Evolutionary conservation across 2,329 filamentous ascomycete species (phyloP).

Genomic region (Aspergillus sp.): DNA sequence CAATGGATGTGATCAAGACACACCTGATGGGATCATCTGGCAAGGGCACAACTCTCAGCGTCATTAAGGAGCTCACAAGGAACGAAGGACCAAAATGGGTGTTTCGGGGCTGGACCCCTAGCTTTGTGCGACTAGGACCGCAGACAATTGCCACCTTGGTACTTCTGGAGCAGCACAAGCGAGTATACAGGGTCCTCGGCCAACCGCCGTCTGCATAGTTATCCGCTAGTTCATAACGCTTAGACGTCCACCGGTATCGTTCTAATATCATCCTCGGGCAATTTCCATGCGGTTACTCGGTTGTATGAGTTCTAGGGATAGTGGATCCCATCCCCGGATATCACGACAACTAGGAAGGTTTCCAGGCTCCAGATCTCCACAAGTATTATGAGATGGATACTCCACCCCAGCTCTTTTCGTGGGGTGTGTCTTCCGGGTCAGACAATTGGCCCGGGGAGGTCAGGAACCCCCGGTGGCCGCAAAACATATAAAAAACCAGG

Average conservation of each 20-base stretch:
- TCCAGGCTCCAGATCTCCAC: background rate
- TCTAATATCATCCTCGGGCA: background rate
- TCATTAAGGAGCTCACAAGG: conserved; percentile 66
- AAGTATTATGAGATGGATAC: background rate
- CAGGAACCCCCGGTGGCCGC: background rate
- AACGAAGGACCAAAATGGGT: conserved; percentile 76
- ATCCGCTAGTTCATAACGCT: background rate
- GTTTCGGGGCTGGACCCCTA: conserved; percentile 88
- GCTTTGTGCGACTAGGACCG: conserved; percentile 56
- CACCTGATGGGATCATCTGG: conserved; percentile 65
- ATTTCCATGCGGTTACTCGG: background rate
- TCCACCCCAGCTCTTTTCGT: background rate
- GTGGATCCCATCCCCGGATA: background rate
- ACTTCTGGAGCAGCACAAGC: conserved; percentile 84
- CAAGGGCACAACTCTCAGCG: conserved; percentile 52
- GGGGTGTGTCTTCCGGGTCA: background rate
- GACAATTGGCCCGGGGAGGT: background rate
- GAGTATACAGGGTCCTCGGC: conserved; percentile 55
- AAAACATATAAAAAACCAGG: background rate
- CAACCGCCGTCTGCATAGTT: background rate
- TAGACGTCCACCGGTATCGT: background rate
- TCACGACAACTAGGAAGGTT: background rate
- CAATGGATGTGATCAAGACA: conserved; percentile 87
- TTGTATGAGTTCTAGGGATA: background rate
- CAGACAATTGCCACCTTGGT: conserved; percentile 87